Conservation (phyloP, 257 asterid species). For the Nicotiana knightiana region DNA sequence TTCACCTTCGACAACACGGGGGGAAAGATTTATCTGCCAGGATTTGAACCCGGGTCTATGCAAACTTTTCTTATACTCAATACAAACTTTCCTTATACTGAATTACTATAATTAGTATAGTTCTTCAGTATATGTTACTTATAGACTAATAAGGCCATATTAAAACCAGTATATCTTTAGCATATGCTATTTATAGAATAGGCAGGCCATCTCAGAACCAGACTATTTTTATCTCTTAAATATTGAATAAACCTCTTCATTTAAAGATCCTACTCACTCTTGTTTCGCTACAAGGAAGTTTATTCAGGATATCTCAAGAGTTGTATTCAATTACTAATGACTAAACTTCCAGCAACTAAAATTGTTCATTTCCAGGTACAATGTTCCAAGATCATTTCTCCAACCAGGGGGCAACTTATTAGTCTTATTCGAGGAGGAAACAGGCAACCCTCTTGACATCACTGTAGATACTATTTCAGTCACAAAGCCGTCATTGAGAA, state of each 20-base stretch:
- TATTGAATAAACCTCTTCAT: background rate
- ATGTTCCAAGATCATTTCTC: conserved; percentile 79
- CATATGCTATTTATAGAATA: background rate
- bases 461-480: conserved; percentile 53
- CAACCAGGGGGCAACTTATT: conserved; percentile 47
- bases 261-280: background rate
- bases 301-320: background rate
- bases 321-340: background rate
- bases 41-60: too few relatives aligned
- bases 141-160: too few relatives aligned
- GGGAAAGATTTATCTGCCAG: too few relatives aligned
- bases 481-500: conserved; percentile 35
- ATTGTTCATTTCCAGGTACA: conserved; percentile 45
- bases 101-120: background rate
- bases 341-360: background rate
- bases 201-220: background rate
- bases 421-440: conserved; percentile 79
- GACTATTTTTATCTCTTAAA: background rate
- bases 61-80: too few relatives aligned
- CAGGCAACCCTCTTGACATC: conserved; percentile 55
- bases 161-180: background rate
- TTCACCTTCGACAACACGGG: too few relatives aligned
- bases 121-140: background rate
- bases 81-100: background rate
- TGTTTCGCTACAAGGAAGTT: background rate